Evolutionary conservation across 2,329 filamentous ascomycete species (phyloP).

Genomic region (Pseudogymnoascus sp.): DNA sequence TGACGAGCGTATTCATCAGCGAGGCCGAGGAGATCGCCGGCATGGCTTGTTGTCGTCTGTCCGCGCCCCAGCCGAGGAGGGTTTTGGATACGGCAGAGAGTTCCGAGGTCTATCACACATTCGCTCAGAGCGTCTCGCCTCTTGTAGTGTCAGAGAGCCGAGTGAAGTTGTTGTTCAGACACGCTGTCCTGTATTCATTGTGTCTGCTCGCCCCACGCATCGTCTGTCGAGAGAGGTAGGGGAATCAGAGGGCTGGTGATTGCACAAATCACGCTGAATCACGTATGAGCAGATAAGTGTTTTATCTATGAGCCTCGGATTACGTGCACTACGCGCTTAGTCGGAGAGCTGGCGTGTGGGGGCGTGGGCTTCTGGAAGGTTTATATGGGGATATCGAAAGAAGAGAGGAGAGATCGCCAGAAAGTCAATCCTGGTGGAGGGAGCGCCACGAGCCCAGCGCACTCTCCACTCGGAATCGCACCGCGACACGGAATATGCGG

Average conservation of each 20-base stretch:
- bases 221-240: background rate
- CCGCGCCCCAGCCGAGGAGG: background rate
- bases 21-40: constrained; percentile 29
- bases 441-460: background rate
- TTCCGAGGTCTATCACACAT: background rate
- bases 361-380: background rate
- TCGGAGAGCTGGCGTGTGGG: background rate
- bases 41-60: constrained; percentile 20
- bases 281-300: background rate
- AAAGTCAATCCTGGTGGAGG: background rate
- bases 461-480: background rate
- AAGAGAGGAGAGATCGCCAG: background rate
- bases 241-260: background rate
- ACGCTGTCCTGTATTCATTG: background rate
- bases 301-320: background rate
- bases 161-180: background rate
- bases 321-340: background rate
- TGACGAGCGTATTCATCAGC: constrained; percentile 22
- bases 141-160: background rate
- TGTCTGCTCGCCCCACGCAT: background rate
- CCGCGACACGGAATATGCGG: background rate
- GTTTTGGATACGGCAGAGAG: background rate
- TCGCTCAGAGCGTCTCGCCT: background rate
- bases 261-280: background rate
- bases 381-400: background rate